Conservation (phyloP, 176 grass and related monocot genomes). For the Elaeis guineensis region DNA sequence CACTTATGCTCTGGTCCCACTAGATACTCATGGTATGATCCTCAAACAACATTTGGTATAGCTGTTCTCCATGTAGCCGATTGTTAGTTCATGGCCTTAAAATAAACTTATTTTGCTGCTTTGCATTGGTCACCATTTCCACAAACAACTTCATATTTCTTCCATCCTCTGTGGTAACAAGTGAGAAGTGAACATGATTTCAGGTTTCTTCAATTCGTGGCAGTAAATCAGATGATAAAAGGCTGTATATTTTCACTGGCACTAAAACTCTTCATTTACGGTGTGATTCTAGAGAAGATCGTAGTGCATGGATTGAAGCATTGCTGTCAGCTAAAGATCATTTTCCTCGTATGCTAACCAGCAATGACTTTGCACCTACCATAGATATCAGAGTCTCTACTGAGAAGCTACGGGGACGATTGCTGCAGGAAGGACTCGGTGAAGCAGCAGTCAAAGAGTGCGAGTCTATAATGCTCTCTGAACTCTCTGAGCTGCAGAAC, state of each 20-base stretch:
- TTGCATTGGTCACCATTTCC: too few species aligned
- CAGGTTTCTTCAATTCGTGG: slow-evolving; percentile 83
- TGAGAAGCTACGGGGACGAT: slow-evolving; percentile 51
- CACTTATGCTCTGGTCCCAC: too few species aligned
- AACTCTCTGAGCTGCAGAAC: slow-evolving; percentile 64
- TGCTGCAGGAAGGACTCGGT: slow-evolving; percentile 58
- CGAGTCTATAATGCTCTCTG: slow-evolving; percentile 76
- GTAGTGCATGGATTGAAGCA: slow-evolving; percentile 67
- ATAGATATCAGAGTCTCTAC: slow-evolving; percentile 51
- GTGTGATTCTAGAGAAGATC: slow-evolving; percentile 74
- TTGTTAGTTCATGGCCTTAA: too few species aligned
- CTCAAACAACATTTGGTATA: too few species aligned
- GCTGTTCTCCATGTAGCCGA: too few species aligned
- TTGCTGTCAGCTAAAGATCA: slow-evolving; percentile 57
- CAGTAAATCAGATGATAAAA: slow-evolving; percentile 99
- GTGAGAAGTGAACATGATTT: slow-evolving; percentile 18
- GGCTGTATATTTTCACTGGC: slow-evolving; percentile 92
- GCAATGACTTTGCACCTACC: slow-evolving; percentile 40
- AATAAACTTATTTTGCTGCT: too few species aligned
- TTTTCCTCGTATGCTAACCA: slow-evolving; percentile 46
- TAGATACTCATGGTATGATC: too few species aligned
- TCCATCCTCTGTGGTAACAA: not conserved
- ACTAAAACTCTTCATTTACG: slow-evolving; percentile 82
- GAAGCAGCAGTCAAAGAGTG: slow-evolving; percentile 69
- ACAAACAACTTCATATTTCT: too few species aligned